These are phyloP conservation scores for Backusella circina DNA, from an alignment of 192 early-diverging fungal species.

Conservation along the genomic window DNA sequence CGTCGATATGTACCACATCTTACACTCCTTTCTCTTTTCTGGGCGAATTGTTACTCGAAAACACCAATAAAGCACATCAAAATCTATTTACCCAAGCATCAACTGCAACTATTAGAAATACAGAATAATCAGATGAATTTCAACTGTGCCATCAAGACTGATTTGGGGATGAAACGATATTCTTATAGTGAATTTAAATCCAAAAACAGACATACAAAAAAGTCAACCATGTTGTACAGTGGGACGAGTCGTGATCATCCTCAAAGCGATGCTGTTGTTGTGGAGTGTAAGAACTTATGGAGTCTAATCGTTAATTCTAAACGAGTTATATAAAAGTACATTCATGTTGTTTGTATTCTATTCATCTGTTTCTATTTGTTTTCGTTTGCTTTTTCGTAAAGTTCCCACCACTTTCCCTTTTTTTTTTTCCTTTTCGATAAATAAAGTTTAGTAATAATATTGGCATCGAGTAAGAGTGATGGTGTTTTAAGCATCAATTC, in stretches of 20 bases:
- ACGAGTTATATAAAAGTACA: background rate
- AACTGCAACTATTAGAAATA: background rate
- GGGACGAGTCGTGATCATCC: background rate
- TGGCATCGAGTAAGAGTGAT: no score
- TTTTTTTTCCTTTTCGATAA: no score
- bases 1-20: background rate
- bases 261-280: background rate
- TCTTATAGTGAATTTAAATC: background rate
- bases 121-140: background rate
- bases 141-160: background rate
- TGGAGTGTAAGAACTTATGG: background rate
- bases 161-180: background rate
- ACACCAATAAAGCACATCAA: background rate
- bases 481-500: no score
- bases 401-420: no score
- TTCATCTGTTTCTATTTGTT: no score
- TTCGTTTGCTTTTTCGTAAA: no score
- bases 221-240: background rate
- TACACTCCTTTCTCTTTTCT: background rate
- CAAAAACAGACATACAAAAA: background rate
- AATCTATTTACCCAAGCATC: background rate
- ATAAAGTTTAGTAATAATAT: no score
- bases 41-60: background rate
- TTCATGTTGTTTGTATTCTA: no score
- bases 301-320: background rate